A percentile compares a stretch with the other conserved stretches of the same genome.
Evolutionary conservation across 1,139 yeast genomes (phyloP).

Genomic region (Saccharomyces hybrid): DNA sequence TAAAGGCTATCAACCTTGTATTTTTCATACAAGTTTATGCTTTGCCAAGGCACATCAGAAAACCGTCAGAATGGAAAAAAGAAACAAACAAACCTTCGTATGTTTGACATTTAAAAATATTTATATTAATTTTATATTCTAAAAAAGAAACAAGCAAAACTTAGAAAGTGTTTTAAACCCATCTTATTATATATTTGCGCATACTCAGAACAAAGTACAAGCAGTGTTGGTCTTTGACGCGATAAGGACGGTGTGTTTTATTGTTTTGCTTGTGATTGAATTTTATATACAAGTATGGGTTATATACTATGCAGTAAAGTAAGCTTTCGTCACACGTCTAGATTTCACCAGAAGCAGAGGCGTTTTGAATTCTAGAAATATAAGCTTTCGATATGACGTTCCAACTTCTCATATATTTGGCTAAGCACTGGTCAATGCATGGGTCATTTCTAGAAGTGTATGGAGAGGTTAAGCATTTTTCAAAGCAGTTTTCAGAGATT

Average conservation of each 20-base stretch:
- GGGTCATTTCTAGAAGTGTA: constrained; percentile 39
- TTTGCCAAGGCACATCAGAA: neutral
- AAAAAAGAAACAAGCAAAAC: neutral
- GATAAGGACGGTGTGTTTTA: neutral
- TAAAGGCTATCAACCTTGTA: neutral
- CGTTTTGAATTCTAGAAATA: constrained; percentile 62
- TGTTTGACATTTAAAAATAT: neutral
- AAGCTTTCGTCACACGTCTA: constrained; percentile 4
- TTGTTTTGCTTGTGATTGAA: neutral
- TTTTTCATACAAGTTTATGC: neutral
- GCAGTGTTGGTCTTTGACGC: neutral
- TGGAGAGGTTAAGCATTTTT: constrained; percentile 55
- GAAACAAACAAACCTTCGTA: neutral
- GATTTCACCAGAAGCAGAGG: constrained; percentile 30
- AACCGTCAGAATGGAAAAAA: neutral
- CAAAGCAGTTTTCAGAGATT: constrained; percentile 83
- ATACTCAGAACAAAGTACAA: neutral
- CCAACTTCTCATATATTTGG: constrained; percentile 90
- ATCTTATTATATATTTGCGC: neutral
- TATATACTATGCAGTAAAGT: neutral
- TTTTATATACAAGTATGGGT: neutral
- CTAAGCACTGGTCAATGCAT: constrained; percentile 72
- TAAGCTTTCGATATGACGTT: constrained; percentile 72
- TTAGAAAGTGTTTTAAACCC: neutral
- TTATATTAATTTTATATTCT: neutral